Evolutionary conservation across 140 eudicot species (phyloP).

Genomic region (Erigeron philadelphicus): DNA sequence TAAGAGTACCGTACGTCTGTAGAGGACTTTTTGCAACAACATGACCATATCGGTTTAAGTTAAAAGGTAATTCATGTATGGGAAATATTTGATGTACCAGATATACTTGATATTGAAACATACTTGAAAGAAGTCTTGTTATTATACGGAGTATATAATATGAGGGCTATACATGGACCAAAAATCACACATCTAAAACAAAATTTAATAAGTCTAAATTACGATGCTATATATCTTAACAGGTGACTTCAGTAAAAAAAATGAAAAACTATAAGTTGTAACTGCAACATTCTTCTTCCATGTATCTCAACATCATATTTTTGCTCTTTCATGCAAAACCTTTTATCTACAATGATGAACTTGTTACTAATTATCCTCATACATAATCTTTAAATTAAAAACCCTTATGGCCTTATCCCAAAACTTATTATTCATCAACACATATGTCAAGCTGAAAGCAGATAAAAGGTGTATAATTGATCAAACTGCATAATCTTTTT

Average conservation of each 20-base stretch:
- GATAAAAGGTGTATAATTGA: neutral
- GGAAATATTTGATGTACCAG: too few species aligned
- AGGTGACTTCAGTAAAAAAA: neutral
- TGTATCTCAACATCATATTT: neutral
- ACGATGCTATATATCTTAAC: conserved; percentile 17
- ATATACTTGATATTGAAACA: too few species aligned
- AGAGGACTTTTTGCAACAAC: too few species aligned
- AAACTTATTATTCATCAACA: neutral
- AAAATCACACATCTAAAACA: neutral
- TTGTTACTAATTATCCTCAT: neutral
- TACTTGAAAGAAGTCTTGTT: too few species aligned
- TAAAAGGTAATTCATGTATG: too few species aligned
- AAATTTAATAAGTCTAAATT: neutral
- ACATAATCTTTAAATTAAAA: neutral
- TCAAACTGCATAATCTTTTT: neutral
- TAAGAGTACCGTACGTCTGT: too few species aligned
- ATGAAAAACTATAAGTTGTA: neutral
- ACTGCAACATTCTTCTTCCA: neutral
- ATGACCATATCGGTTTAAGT: too few species aligned
- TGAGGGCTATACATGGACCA: neutral
- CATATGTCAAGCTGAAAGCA: neutral
- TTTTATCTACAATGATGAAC: neutral
- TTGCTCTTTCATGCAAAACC: conserved; percentile 1
- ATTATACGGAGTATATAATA: neutral
- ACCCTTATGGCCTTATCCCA: neutral